phyloP scores from a whole-genome alignment of 345 rosid genomes.

The Barbarea vulgaris region DNA sequence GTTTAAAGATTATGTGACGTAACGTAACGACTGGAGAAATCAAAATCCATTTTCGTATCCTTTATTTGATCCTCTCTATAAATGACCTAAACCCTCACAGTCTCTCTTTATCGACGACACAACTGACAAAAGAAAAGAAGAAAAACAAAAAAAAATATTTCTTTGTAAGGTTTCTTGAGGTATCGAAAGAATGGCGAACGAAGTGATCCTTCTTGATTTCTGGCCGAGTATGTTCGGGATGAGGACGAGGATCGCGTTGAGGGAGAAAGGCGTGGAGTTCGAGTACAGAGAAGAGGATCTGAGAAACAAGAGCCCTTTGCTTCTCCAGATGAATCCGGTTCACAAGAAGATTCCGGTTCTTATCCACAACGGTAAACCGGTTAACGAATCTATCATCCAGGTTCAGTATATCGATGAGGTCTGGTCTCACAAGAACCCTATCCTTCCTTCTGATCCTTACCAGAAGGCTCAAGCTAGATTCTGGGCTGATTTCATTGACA shows the following conservation, averaged over 20 bases:
- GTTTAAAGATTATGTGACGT: background rate
- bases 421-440: constrained; percentile 36
- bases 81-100: background rate
- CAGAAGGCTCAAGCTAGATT: constrained; percentile 33
- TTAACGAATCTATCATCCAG: constrained; percentile 7
- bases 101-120: background rate
- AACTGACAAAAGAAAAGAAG: background rate
- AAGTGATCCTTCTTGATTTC: constrained; percentile 37
- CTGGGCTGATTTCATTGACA: constrained; percentile 38
- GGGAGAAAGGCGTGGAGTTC: constrained; percentile 27
- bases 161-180: background rate
- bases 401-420: constrained; percentile 38
- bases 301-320: constrained; percentile 20
- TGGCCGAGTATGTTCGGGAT: constrained; percentile 40
- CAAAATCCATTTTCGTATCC: constrained; percentile 12
- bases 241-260: constrained; percentile 34
- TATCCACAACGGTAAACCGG: constrained; percentile 26
- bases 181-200: constrained; percentile 20
- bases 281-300: constrained; percentile 32
- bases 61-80: background rate
- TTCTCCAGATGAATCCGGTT: constrained; percentile 33
- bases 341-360: constrained; percentile 40
- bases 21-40: background rate
- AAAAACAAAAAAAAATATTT: background rate
- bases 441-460: constrained; percentile 41